phyloP scores from a whole-genome alignment of 2,329 filamentous ascomycete genomes.

The Aureobasidium zeae region DNA sequence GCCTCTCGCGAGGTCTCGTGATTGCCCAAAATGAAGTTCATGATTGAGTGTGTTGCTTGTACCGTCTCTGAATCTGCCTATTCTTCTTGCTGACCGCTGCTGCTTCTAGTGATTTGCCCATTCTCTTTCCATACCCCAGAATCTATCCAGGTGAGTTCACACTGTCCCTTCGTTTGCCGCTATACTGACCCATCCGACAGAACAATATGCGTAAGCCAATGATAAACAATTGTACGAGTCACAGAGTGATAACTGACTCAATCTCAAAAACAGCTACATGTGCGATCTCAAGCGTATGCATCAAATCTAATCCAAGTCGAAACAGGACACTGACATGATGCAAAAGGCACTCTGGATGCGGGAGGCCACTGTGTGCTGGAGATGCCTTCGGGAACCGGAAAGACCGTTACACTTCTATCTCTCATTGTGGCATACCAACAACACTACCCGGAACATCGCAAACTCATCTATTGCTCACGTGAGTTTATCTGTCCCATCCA shows the following conservation, averaged over 20 bases:
- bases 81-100: not conserved
- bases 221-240: not conserved
- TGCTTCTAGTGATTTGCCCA: constrained; percentile 53
- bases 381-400: constrained; percentile 98
- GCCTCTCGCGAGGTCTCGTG: not conserved
- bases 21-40: constrained; percentile 61
- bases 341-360: constrained; percentile 69
- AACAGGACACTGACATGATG: not conserved
- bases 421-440: constrained; percentile 96
- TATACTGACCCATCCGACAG: constrained; percentile 25
- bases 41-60: constrained; percentile 54
- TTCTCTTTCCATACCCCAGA: constrained; percentile 65
- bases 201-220: constrained; percentile 56
- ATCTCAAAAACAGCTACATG: constrained; percentile 51
- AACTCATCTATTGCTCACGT: constrained; percentile 98
- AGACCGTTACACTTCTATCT: constrained; percentile 89
- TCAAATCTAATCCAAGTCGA: not conserved
- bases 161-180: not conserved
- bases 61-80: not conserved
- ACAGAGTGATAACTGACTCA: not conserved
- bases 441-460: constrained; percentile 83
- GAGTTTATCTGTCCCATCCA: constrained; percentile 20
- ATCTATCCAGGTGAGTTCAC: constrained; percentile 50
- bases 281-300: constrained; percentile 62
- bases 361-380: constrained; percentile 93